Percentiles rank a stretch among this genome's conserved stretches.
Conservation (phyloP, 352 stramenopile genomes). For the Phytophthora syringae region DNA sequence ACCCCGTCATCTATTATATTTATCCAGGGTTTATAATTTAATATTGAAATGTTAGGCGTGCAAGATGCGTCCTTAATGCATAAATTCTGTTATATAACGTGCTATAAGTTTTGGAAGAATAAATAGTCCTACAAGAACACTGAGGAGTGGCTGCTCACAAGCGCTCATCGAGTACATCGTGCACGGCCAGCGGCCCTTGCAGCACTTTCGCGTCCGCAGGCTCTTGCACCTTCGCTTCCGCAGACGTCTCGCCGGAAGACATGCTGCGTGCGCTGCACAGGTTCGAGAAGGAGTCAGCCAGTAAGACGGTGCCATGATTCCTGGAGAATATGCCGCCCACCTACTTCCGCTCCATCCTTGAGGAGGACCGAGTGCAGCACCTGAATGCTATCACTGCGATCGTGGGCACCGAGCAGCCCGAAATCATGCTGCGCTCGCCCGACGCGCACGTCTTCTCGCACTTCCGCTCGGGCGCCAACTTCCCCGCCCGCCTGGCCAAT, state of each 20-base stretch:
- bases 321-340: slow-evolving; percentile 89
- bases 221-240: slow-evolving; percentile 52
- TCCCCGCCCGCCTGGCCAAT: slow-evolving; percentile 73
- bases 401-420: slow-evolving; percentile 74
- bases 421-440: slow-evolving; percentile 82
- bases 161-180: too few species aligned
- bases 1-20: too few species aligned
- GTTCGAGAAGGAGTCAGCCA: slow-evolving; percentile 72
- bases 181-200: too few species aligned
- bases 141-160: too few species aligned
- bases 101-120: too few species aligned
- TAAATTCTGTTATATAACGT: too few species aligned
- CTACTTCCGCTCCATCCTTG: slow-evolving; percentile 90
- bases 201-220: too few species aligned
- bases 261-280: slow-evolving; percentile 64
- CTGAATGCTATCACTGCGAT: slow-evolving; percentile 88
- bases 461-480: slow-evolving; percentile 83
- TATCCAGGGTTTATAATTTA: too few species aligned
- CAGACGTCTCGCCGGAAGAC: slow-evolving; percentile 44
- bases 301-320: slow-evolving; percentile 88
- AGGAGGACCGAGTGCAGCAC: slow-evolving; percentile 87
- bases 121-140: too few species aligned
- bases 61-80: too few species aligned
- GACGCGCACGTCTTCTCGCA: slow-evolving; percentile 84
- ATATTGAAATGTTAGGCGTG: too few species aligned